A percentile compares a stretch with the other conserved stretches of the same genome.
Conservation (phyloP, 768 basidiomycete genomes). For the Steccherinum ochraceum region DNA sequence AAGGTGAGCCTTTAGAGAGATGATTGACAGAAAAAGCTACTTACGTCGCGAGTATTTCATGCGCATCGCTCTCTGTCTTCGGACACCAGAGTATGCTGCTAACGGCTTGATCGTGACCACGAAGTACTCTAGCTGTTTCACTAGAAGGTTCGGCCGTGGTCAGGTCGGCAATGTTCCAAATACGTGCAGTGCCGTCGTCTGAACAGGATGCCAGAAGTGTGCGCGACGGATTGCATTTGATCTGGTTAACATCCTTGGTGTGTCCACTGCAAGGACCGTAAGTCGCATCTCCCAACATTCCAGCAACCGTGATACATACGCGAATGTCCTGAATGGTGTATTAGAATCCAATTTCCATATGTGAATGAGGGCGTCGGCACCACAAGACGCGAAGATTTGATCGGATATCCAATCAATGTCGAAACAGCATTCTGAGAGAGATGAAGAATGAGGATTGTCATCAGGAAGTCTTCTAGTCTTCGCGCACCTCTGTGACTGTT, state of each 20-base stretch:
- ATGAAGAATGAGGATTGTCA: constrained; percentile 6
- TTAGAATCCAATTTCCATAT: constrained; percentile 49
- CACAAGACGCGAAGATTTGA: constrained; percentile 64
- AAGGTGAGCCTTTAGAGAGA: constrained; percentile 2
- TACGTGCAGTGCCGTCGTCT: constrained; percentile 71
- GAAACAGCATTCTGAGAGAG: constrained; percentile 58
- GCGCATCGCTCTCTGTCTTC: constrained; percentile 34
- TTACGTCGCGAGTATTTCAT: constrained; percentile 70
- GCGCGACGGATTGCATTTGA: constrained; percentile 59
- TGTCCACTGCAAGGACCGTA: constrained; percentile 51
- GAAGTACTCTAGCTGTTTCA: constrained; percentile 37
- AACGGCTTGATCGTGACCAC: constrained; percentile 62
- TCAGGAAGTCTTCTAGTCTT: background rate
- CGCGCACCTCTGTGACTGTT: constrained; percentile 55
- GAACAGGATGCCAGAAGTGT: constrained; percentile 76
- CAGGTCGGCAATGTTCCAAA: constrained; percentile 62
- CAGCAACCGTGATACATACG: constrained; percentile 33
- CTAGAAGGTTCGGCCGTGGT: constrained; percentile 21
- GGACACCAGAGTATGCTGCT: constrained; percentile 70
- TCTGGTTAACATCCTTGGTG: constrained; percentile 69
- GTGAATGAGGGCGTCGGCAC: constrained; percentile 60
- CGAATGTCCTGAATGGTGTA: constrained; percentile 54
- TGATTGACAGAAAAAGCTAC: constrained; percentile 16
- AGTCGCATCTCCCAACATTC: background rate
- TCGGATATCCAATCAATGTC: constrained; percentile 79